These are phyloP conservation scores for Phytophthora pinifolia DNA, from an alignment of 352 stramenopile genomes.

Conservation along the genomic window DNA sequence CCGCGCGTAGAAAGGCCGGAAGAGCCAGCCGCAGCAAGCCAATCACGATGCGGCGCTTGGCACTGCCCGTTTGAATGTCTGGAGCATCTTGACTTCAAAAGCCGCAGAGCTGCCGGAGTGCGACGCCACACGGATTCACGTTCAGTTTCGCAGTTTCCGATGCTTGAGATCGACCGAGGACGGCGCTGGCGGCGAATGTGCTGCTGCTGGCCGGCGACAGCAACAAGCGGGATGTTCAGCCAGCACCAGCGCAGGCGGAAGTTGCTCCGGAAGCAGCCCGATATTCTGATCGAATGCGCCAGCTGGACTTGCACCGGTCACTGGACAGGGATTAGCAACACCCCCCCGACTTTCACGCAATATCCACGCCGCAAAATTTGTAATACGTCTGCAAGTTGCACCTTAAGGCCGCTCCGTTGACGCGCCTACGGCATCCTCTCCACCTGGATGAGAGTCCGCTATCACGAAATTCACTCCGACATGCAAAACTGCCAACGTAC, in stretches of 20 bases:
- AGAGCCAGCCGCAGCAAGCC: slow-evolving; percentile 32
- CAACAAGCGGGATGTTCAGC: too few relatives aligned
- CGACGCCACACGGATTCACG: slow-evolving; percentile 19
- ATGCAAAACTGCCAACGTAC: too few relatives aligned
- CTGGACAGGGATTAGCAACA: slow-evolving; percentile 20
- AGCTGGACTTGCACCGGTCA: slow-evolving; percentile 22
- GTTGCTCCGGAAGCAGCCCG: background rate
- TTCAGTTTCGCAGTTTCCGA: slow-evolving; percentile 32
- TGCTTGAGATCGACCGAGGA: background rate
- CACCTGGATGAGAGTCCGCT: slow-evolving; percentile 13
- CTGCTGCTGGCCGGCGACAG: background rate
- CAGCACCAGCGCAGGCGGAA: background rate
- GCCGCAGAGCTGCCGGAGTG: slow-evolving; percentile 5
- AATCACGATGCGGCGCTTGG: slow-evolving; percentile 25
- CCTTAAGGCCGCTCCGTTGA: slow-evolving; percentile 9
- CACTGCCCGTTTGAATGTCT: slow-evolving; percentile 6
- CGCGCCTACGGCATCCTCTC: background rate
- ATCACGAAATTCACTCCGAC: background rate
- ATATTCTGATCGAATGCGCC: background rate
- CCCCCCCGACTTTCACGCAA: slow-evolving; percentile 26
- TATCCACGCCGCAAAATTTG: slow-evolving; percentile 34
- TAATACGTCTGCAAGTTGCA: slow-evolving; percentile 15
- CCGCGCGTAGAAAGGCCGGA: slow-evolving; percentile 12
- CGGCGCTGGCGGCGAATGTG: too few relatives aligned
- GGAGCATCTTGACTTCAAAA: slow-evolving; percentile 21